Percentiles rank a stretch among this genome's conserved stretches.
Evolutionary conservation across 2,329 filamentous ascomycete genomes (phyloP).

Genomic region (Penicillium sp.): DNA sequence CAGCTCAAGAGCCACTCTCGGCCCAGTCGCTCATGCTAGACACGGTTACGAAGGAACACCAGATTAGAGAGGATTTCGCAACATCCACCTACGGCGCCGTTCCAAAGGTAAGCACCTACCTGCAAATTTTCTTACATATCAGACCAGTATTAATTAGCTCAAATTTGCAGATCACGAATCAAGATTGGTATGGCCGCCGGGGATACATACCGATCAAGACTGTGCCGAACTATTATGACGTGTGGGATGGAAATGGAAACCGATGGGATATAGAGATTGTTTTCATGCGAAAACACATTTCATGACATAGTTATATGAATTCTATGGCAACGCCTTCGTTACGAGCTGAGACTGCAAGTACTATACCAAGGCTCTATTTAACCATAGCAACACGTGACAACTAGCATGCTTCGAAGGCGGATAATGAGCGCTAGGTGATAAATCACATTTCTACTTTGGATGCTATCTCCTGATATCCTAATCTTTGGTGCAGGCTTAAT

Average conservation of each 20-base stretch:
- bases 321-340: neutral
- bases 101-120: slow-evolving; percentile 14
- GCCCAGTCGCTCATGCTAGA: slow-evolving; percentile 15
- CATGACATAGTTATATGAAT: neutral
- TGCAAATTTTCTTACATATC: neutral
- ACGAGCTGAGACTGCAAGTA: neutral
- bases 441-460: neutral
- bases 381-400: neutral
- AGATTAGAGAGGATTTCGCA: slow-evolving; percentile 18
- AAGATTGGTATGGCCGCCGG: slow-evolving; percentile 23
- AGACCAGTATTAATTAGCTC: neutral
- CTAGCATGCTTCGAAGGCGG: neutral
- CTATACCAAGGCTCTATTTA: neutral
- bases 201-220: slow-evolving; percentile 19
- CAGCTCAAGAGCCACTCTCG: slow-evolving; percentile 5
- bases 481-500: neutral
- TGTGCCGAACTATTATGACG: slow-evolving; percentile 16
- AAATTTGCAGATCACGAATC: slow-evolving; percentile 10
- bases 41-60: slow-evolving; percentile 6
- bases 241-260: slow-evolving; percentile 12
- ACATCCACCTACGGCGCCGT: slow-evolving; percentile 5
- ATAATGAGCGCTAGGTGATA: neutral
- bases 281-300: slow-evolving; percentile 24
- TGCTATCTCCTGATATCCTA: neutral
- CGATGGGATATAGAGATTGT: slow-evolving; percentile 18